Base-by-base conservation (phyloP, 352 stramenopile species). In the Pythium brassicae region DNA sequence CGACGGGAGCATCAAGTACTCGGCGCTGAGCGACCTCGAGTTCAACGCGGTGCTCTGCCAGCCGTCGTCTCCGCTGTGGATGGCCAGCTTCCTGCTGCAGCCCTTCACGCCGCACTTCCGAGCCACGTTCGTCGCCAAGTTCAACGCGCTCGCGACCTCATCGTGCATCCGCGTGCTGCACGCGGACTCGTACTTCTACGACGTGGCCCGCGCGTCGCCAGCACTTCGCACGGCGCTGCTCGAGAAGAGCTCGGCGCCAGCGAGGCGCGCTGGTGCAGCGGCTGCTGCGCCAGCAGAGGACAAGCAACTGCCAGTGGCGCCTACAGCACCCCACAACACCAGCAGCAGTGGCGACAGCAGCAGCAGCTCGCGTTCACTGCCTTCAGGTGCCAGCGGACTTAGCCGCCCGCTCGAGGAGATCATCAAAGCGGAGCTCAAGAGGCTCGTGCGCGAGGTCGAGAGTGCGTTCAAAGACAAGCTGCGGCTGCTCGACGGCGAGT, bases 61-160 rank as follows among this genome's bases (percentile, higher is more conserved):
- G 49, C 62, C 67, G 12, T 60, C 74, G 23, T 78, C 76, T 0
- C 57, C 71, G 29, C 57, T 85, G 22, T 81, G 74, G 61, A 63
- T 61, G 42, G 35, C 70, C 23, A 73, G 58, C 40, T 76, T 86
- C 32, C 26, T 89, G 19, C 59, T 89, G 7, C 76, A 89, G 62
- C 69, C 76, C 12, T 67, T 79, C 34, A 48, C 80, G 14, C 32
- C 66, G 0, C 25, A 54, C 0, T 59, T 61, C 7, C 56, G 46
- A 12, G 72, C 72, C 23, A 80, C 74, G 17, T 81, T 84, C 47
- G 74, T 84, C 27, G 74, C 64, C 37, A 89, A 86, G 58, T 89
- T 79, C 66, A 82, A 76, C 50, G 62, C 67, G 3, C 27, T 51
- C 12, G 60, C 68, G 32, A 63, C 71, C 20, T 47, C 72, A 12